phyloP scores from a whole-genome alignment of 192 early-diverging fungal genomes.

The Dispira simplex region DNA sequence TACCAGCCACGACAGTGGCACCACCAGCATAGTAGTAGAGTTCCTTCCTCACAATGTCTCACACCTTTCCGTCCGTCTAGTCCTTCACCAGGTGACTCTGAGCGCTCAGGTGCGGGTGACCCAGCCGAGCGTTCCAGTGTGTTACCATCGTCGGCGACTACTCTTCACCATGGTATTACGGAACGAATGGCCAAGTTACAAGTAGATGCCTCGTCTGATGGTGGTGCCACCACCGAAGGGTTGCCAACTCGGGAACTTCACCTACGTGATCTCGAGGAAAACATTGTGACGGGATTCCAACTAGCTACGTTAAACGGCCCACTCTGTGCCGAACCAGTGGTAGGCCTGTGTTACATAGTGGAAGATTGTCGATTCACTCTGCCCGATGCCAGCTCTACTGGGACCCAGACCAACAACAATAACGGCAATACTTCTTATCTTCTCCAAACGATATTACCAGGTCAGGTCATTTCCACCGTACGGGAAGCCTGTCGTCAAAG shows the following conservation, averaged over 20 bases:
- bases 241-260: conserved; percentile 15
- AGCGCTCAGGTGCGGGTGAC: too few relatives aligned
- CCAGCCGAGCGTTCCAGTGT: too few relatives aligned
- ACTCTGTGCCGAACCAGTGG: conserved; percentile 84
- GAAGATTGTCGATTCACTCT: neutral
- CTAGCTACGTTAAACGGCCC: conserved; percentile 78
- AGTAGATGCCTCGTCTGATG: too few relatives aligned
- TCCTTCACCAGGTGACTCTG: too few relatives aligned
- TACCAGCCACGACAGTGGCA: conserved; percentile 21
- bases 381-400: neutral
- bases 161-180: too few relatives aligned
- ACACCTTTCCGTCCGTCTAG: too few relatives aligned
- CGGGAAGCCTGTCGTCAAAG: conserved; percentile 66
- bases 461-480: conserved; percentile 80
- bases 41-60: too few relatives aligned
- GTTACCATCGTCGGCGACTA: too few relatives aligned
- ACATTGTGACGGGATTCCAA: conserved; percentile 85
- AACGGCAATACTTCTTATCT: neutral
- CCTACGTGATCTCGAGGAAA: conserved; percentile 48
- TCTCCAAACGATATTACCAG: conserved; percentile 21
- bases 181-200: too few relatives aligned
- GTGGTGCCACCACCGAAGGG: too few relatives aligned
- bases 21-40: neutral
- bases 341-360: conserved; percentile 38
- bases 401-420: too few relatives aligned